A percentile compares a stretch with the other conserved stretches of the same genome.
Conservation (phyloP, 2,329 filamentous ascomycete genomes). For the Penicillium sp. region DNA sequence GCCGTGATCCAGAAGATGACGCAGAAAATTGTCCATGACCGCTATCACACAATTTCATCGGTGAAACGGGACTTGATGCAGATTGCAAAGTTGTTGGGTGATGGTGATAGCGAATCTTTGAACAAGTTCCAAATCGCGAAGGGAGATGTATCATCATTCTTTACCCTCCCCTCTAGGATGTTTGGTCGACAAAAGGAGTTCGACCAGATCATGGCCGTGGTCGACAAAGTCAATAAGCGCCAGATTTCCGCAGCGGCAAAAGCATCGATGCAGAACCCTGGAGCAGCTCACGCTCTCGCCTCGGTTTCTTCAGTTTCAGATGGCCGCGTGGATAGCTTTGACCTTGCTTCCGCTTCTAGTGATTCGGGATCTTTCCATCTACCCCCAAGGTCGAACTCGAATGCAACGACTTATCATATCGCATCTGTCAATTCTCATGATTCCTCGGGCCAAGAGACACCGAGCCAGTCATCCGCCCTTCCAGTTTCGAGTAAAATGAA, state of each 20-base stretch:
- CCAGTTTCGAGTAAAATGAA: slow-evolving; percentile 27
- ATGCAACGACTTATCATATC: slow-evolving; percentile 26
- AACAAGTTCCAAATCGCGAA: slow-evolving; percentile 69
- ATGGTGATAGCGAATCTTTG: slow-evolving; percentile 67
- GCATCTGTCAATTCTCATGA: slow-evolving; percentile 32
- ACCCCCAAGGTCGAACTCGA: slow-evolving; percentile 37
- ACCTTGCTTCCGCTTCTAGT: slow-evolving; percentile 51
- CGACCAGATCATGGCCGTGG: slow-evolving; percentile 63
- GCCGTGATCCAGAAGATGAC: slow-evolving; percentile 88
- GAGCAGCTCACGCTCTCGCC: slow-evolving; percentile 46
- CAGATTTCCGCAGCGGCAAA: slow-evolving; percentile 46
- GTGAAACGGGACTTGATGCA: slow-evolving; percentile 73
- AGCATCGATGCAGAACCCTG: slow-evolving; percentile 31
- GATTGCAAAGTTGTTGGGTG: slow-evolving; percentile 67
- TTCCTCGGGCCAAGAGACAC: slow-evolving; percentile 20
- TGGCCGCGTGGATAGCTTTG: slow-evolving; percentile 44
- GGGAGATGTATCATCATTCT: slow-evolving; percentile 89
- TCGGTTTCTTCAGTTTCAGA: slow-evolving; percentile 53
- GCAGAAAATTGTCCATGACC: slow-evolving; percentile 76
- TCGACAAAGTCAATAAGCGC: slow-evolving; percentile 68
- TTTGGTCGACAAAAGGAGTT: slow-evolving; percentile 73
- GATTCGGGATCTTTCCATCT: slow-evolving; percentile 48
- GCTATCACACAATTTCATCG: slow-evolving; percentile 84
- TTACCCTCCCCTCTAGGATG: slow-evolving; percentile 74
- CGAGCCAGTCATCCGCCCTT: slow-evolving; percentile 4